phyloP scores from a whole-genome alignment of 106 monocot species.

The Phalaenopsis aphrodite region DNA sequence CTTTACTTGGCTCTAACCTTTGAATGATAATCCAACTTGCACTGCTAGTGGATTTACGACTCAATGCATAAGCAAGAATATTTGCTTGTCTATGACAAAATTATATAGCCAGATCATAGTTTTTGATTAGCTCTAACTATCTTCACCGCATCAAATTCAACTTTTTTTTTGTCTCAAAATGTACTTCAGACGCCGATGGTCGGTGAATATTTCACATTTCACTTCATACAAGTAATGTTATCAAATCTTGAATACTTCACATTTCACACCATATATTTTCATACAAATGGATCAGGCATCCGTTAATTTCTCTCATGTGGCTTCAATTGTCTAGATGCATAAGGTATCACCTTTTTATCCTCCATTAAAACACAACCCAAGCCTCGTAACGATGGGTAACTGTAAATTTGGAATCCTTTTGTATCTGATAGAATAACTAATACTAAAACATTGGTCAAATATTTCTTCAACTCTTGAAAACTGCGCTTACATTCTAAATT shows the following conservation, averaged over 20 bases:
- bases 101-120: neutral
- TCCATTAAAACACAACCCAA: neutral
- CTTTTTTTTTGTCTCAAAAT: neutral
- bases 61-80: neutral
- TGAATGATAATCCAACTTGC: no score
- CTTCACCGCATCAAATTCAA: neutral
- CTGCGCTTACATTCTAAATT: no score
- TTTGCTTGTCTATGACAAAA: neutral
- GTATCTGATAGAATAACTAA: no score
- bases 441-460: no score
- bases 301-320: neutral
- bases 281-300: neutral
- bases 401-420: neutral
- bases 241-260: neutral
- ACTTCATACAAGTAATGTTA: neutral
- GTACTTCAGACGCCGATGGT: neutral
- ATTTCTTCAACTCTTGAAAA: no score
- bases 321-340: neutral
- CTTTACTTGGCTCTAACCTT: neutral
- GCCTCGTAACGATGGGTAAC: neutral
- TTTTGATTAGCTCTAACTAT: neutral
- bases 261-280: neutral
- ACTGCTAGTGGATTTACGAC: neutral
- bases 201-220: neutral
- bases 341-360: neutral